Conservation (phyloP, 116 monocot species). For the Zostera marina region DNA sequence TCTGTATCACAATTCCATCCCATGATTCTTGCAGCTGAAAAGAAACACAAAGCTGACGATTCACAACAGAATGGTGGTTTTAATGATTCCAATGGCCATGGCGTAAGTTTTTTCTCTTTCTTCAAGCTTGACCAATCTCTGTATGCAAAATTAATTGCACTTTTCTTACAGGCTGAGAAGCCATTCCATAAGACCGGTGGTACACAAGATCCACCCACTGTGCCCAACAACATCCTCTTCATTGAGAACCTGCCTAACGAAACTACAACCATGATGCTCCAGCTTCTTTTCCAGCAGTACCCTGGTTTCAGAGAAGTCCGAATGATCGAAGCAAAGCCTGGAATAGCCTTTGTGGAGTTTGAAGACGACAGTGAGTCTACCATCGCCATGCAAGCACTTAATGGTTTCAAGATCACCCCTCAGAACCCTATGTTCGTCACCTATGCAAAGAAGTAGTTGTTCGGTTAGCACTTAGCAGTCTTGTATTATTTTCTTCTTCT, state of each 20-base stretch:
- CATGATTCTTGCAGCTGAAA: conserved; percentile 10
- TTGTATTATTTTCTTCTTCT: no score
- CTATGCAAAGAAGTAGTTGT: conserved; percentile 74
- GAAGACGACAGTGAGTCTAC: conserved; percentile 64
- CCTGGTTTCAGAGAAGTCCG: conserved; percentile 90
- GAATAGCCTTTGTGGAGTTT: conserved; percentile 89
- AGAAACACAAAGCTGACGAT: conserved; percentile 17
- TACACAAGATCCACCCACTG: conserved; percentile 29
- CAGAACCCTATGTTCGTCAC: conserved; percentile 71
- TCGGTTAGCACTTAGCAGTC: no score
- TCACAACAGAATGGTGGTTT: conserved; percentile 2
- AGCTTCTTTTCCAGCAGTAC: conserved; percentile 88
- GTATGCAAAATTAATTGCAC: background rate
- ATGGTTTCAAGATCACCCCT: conserved; percentile 90
- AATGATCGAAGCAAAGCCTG: conserved; percentile 92
- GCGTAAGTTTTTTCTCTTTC: background rate
- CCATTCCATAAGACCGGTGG: conserved; percentile 24
- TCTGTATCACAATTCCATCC: background rate
- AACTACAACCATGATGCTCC: conserved; percentile 87
- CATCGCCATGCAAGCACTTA: conserved; percentile 85
- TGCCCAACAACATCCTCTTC: conserved; percentile 84
- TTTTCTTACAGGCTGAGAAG: conserved; percentile 13
- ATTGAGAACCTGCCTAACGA: conserved; percentile 83
- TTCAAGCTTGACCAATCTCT: background rate
- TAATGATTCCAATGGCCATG: conserved; percentile 6